A percentile compares a stretch with the other conserved stretches of the same genome.
Conservation (phyloP, 257 asterid genomes). For the Dorcoceras hygrometricum region DNA sequence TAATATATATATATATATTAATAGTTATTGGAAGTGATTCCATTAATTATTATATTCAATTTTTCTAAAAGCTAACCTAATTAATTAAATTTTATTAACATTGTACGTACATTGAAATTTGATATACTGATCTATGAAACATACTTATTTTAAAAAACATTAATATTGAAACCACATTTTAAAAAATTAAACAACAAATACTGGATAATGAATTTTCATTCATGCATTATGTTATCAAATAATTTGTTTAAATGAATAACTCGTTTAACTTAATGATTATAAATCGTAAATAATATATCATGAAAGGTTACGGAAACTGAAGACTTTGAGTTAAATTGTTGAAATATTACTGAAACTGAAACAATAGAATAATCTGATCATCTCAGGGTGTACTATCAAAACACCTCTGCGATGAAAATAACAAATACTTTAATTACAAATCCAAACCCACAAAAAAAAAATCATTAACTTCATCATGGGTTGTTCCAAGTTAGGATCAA, state of each 20-base stretch:
- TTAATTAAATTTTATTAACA: no score
- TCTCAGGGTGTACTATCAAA: conserved; percentile 25
- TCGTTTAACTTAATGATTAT: no score
- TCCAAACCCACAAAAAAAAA: conserved; percentile 29
- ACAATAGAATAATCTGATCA: neutral
- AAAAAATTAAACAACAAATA: no score
- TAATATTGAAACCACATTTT: neutral
- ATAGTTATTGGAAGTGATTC: no score
- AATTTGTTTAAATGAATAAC: neutral
- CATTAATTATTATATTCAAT: no score
- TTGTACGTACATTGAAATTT: no score
- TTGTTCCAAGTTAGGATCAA: conserved; percentile 26
- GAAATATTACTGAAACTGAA: neutral
- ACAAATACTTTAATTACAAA: conserved; percentile 19
- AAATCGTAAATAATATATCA: no score
- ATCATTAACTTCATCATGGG: neutral
- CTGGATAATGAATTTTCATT: no score
- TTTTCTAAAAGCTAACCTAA: no score
- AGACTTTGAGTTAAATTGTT: neutral
- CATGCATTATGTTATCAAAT: neutral
- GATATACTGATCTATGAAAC: no score
- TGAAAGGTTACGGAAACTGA: neutral
- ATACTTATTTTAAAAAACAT: no score
- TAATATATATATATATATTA: no score
- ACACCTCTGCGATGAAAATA: conserved; percentile 39